Evolutionary conservation across 371 early-diverging fungal species (phyloP), one percentile per base, ranked within the genome.

Genomic region (Nosema granulosis): DNA sequence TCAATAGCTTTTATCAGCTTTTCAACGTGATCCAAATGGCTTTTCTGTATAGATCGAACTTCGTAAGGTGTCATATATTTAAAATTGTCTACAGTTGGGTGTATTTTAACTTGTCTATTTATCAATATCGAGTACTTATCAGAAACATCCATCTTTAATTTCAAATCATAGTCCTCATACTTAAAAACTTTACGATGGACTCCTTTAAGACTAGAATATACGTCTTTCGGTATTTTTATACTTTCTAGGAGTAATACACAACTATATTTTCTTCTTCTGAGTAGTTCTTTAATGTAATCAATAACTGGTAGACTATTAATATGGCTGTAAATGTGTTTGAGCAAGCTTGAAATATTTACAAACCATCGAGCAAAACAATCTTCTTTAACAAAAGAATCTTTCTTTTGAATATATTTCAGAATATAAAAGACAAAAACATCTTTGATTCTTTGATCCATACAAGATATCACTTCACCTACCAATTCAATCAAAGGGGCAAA

Each of bases 351-450:
- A 24, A 63, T 35, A n/a, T 35, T 63, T 1, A 63, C n/a, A 63
- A 35, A 63, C 37, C 37, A 32, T 63, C n/a, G 13, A 35, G 4
- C 18, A 35, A 63, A 63, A 1, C 38, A 35, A 35, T 32, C 1
- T 9, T 20, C n/a, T 35, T 13, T 35, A 13, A n/a, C 37, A 37
- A 31, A 63, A 63, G 2, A 20, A 13, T 26, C 9, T 22, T 32
- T 63, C 3, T 35, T 37, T 35, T 18, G 13, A 35, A 63, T 32
- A 35, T n/a, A 35, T 35, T 63, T 63, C 3, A 63, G n/a, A 35
- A 63, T 63, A 35, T 63, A 63, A 63, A 35, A 63, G 1, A 63
- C 37, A 37, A 16, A 63, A 63, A 63, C 37, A 63, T 63, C 63
- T 63, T 63, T 63, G 20, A 1, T 6, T n/a, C 32, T 2, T 11